A percentile compares a stretch with the other conserved stretches of the same genome.
These are phyloP conservation scores for Saccharomyces mikatae DNA, from an alignment of 805 yeast species.

Conservation along the genomic window DNA sequence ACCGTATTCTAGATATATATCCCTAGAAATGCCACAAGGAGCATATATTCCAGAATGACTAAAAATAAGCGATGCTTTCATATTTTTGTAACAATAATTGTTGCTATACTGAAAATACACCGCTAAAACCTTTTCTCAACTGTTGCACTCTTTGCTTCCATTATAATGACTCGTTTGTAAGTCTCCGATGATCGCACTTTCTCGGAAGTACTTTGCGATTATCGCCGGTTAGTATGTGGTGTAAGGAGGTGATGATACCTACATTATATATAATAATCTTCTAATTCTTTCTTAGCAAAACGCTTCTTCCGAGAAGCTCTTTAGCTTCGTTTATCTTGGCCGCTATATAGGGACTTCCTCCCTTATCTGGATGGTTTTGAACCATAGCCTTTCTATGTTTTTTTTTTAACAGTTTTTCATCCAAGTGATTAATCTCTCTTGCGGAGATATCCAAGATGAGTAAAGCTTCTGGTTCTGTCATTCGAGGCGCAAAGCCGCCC, in stretches of 20 bases:
- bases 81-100: background rate
- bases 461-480: conserved; percentile 67
- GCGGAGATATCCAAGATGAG: conserved; percentile 53
- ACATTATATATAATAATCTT: background rate
- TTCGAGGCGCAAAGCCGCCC: conserved; percentile 58
- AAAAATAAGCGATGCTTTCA: background rate
- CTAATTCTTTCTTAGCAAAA: conserved; percentile 13
- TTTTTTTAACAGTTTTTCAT: conserved; percentile 51
- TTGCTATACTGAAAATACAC: too few relatives aligned
- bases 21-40: background rate
- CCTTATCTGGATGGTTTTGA: conserved; percentile 89
- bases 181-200: background rate
- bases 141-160: background rate
- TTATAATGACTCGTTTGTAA: background rate
- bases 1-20: background rate
- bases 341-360: conserved; percentile 85
- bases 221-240: background rate
- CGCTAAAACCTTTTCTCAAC: background rate
- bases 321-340: conserved; percentile 89
- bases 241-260: background rate
- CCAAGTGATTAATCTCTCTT: conserved; percentile 44
- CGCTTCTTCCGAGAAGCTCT: conserved; percentile 44
- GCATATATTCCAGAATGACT: background rate
- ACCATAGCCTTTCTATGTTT: conserved; percentile 79
- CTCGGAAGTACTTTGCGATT: background rate